A percentile compares a stretch with the other conserved stretches of the same genome.
These are phyloP conservation scores for Fraxinus greggii DNA, from an alignment of 305 asterid species.

Conservation along the genomic window DNA sequence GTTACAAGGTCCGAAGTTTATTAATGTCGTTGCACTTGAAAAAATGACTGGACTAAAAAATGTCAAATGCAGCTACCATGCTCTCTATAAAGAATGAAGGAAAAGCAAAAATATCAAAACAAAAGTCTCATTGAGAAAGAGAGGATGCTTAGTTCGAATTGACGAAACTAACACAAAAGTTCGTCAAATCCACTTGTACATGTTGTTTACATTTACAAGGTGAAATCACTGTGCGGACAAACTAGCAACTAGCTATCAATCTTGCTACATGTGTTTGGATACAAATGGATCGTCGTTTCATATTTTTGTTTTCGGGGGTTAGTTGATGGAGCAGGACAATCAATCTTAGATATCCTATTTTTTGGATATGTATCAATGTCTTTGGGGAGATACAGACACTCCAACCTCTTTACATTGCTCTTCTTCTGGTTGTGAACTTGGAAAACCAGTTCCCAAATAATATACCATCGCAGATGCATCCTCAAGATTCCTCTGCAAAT, in stretches of 20 bases:
- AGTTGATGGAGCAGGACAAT: neutral
- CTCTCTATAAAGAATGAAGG: neutral
- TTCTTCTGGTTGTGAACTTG: constrained; percentile 66
- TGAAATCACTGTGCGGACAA: neutral
- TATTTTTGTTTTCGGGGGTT: neutral
- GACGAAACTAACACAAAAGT: neutral
- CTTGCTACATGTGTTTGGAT: neutral
- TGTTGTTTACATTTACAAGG: neutral
- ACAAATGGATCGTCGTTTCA: neutral
- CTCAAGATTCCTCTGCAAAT: constrained; percentile 51
- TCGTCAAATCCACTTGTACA: neutral
- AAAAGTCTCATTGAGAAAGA: neutral
- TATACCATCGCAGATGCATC: constrained; percentile 77
- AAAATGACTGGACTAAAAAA: neutral
- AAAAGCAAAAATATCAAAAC: neutral
- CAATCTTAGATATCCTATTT: constrained; percentile 43
- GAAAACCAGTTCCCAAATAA: constrained; percentile 64
- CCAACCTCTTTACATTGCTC: constrained; percentile 75
- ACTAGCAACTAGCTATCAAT: neutral
- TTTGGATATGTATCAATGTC: constrained; percentile 34
- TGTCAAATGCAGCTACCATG: neutral
- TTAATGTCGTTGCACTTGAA: neutral
- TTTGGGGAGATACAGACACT: constrained; percentile 39
- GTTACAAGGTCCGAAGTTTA: neutral
- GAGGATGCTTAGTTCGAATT: neutral